Evolutionary conservation across 164 flowering plant species (phyloP).

Genomic region (Kalanchoe fedtschenkoi): DNA sequence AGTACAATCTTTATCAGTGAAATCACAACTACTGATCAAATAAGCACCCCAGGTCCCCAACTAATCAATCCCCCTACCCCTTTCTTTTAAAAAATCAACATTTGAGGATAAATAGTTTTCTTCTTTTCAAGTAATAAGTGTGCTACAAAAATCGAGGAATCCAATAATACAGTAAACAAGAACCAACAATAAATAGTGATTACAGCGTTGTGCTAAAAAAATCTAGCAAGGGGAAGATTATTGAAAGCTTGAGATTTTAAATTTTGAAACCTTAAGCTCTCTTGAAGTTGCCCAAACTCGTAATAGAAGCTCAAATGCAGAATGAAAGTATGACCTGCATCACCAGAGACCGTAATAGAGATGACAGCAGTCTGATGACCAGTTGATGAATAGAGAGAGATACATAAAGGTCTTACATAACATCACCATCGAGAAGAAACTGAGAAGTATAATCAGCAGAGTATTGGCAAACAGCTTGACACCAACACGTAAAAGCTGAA

Average conservation of each 20-base stretch:
- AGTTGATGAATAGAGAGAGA: not conserved
- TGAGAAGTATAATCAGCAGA: conserved; percentile 44
- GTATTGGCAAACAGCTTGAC: conserved; percentile 80
- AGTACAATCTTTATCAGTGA: no score
- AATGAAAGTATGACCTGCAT: conserved; percentile 87
- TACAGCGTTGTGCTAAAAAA: no score
- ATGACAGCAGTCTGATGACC: not conserved
- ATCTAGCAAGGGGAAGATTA: not conserved
- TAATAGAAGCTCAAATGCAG: conserved; percentile 91
- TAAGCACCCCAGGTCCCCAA: no score
- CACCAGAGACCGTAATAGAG: conserved; percentile 11
- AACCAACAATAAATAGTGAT: no score
- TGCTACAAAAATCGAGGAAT: no score
- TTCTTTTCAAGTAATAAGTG: no score
- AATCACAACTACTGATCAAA: no score
- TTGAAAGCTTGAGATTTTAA: not conserved
- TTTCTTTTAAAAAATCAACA: no score
- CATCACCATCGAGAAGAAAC: conserved; percentile 57
- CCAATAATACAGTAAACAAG: no score
- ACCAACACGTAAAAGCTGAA: conserved; percentile 95
- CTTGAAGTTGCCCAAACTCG: conserved; percentile 91
- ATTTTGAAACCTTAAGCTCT: conserved; percentile 60
- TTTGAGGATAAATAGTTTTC: no score
- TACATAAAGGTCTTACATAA: conserved; percentile 49
- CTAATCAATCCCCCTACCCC: no score